Base-by-base conservation (phyloP, 495 filamentous ascomycete genomes). In the Penicillium tannophilum region DNA sequence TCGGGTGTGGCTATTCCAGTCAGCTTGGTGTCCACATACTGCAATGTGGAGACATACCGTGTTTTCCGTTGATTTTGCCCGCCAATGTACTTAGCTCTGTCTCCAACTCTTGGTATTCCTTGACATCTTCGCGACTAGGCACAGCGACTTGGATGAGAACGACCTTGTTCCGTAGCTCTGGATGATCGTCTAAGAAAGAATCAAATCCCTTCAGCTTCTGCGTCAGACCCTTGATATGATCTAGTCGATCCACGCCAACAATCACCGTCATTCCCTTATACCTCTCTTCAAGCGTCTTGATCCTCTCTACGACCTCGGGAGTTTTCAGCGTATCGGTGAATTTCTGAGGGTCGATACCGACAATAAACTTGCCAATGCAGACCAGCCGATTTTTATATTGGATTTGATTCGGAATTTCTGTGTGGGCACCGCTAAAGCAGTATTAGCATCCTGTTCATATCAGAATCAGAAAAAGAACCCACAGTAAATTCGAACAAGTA, bases 141-240 rank as follows among this genome's bases (percentile, higher is more conserved):
- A 98, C 90, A 1, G 93, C 93, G 8, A 98, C 91, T 72, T 97
- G 93, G 17, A 98, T 91, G 7, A 98, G 81, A 16, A 95, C 89
- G 10, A 97, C 89, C 69, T 93, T 95, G 46, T 91, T 90, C 50
- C 92, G 87, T 84, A 91, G 88, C 70, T 97, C 92, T 3, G 93
- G 93, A 56, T 98, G 89, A 56, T 96, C 90, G 14, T 90, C 90
- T 35, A 98, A 79, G 74, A 98, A 97, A 14, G 90, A 84, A 67
- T 96, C 92, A 19, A 95, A 87, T 0, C 91, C 92, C 63, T 96
- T 91, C 17, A 98, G 79, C 69, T 98, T 98, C 72, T 96, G 91
- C 0, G 90, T 89, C n/a, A 98, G 86, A 31, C 93, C 93, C 66
- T 98, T 98, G 82, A 96, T 95, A 66, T 97, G 93, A 68, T 98